Evolutionary conservation across 2,329 filamentous ascomycete species (phyloP), one percentile per base, ranked within the genome.

Genomic region (Fusarium denticulatum): DNA sequence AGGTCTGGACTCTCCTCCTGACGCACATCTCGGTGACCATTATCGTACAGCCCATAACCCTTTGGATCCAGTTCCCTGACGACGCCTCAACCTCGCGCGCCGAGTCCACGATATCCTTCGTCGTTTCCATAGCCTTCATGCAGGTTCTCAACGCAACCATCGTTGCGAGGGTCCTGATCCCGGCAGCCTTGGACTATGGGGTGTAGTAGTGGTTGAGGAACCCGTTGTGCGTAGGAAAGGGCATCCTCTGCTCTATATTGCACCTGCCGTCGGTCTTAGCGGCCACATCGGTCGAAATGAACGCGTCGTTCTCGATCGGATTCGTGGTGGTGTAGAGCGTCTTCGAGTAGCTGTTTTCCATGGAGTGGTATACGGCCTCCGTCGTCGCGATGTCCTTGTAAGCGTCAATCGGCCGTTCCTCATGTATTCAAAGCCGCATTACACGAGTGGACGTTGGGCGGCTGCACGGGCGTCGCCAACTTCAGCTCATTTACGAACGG

Each of bases 21-120:
- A 24, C 0, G 4, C 6, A 16, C 10, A 18, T 1, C 22, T 43
- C 6, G 6, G 15, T 16, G 40, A 3, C 15, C n/a, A 5, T 43
- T 1, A 12, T 16, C 40, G 14, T 24, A 43, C n/a, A 5, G 4
- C 22, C n/a, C 9, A 3, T 24, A 9, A 5, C 16, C 6, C 40
- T 43, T 43, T 0, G 14, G 15, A 43, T 43, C n/a, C 9, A 3
- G n/a, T 24, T 24, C 22, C n/a, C 40, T 5, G 15, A 43, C 15
- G 6, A 16, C 1, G 3, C 10, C 40, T 24, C 7, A 24, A 16
- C 6, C 40, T 24, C 1, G 15, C 14, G 12, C 1, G n/a, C n/a
- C n/a, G 15, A 43, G n/a, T 24, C 15, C 6, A 24, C 15, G 10
- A 12, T 43, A 24, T 24, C 40, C 40, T 42, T 16, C 15, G 1